Evolutionary conservation across 352 stramenopile species (phyloP).

Genomic region (Pythium sp.): DNA sequence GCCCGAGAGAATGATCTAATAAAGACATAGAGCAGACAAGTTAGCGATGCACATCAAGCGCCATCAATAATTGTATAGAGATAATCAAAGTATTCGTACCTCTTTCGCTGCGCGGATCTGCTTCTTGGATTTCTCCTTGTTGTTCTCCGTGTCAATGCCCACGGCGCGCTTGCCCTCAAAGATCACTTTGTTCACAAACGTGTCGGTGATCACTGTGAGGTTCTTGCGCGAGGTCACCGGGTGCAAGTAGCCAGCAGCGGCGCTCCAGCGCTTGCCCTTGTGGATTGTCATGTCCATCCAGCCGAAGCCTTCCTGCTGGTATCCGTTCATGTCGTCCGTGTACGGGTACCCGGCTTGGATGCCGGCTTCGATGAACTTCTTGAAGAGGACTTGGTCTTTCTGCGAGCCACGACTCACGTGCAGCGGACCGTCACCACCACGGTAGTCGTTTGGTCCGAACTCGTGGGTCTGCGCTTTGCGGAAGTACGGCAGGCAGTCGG

Average conservation of each 20-base stretch:
- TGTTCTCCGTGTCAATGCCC: slow-evolving; percentile 70
- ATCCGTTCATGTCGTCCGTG: slow-evolving; percentile 89
- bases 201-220: slow-evolving; percentile 77
- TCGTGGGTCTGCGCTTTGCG: slow-evolving; percentile 82
- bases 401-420: slow-evolving; percentile 77
- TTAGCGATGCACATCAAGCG: neutral
- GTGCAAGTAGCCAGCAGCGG: slow-evolving; percentile 72
- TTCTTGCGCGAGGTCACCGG: slow-evolving; percentile 64
- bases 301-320: slow-evolving; percentile 88
- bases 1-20: slow-evolving; percentile 73
- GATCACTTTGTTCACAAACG: slow-evolving; percentile 80
- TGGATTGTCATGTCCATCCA: slow-evolving; percentile 89
- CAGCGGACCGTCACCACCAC: slow-evolving; percentile 77
- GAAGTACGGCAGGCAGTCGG: slow-evolving; percentile 87
- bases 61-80: neutral
- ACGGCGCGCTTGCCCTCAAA: slow-evolving; percentile 80
- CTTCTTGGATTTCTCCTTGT: slow-evolving; percentile 46
- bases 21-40: neutral
- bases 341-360: slow-evolving; percentile 84
- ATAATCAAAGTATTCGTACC: neutral
- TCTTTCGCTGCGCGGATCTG: slow-evolving; percentile 77
- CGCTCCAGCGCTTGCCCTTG: slow-evolving; percentile 80
- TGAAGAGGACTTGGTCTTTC: slow-evolving; percentile 83
- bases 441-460: slow-evolving; percentile 72
- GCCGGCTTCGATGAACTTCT: slow-evolving; percentile 87